Percentiles rank a stretch among this genome's conserved stretches.
These are phyloP conservation scores for Piromyces finnis DNA, from an alignment of 192 early-diverging fungal species.

Conservation along the genomic window DNA sequence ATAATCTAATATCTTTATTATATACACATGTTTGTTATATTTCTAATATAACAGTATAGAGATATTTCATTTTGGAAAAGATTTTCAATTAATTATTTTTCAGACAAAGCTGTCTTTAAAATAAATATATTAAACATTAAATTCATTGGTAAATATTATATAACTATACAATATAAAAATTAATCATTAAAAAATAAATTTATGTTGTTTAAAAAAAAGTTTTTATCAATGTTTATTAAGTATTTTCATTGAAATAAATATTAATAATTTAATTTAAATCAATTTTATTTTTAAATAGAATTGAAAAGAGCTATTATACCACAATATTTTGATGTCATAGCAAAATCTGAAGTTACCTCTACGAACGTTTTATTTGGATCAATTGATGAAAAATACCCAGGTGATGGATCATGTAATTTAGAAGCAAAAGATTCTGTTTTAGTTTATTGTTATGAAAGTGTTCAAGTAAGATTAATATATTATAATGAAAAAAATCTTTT, in stretches of 20 bases:
- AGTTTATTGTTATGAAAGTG: neutral
- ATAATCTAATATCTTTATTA: too few relatives aligned
- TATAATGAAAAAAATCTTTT: too few relatives aligned
- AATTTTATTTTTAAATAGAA: neutral
- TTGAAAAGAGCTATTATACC: neutral
- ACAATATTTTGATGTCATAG: neutral
- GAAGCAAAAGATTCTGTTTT: neutral
- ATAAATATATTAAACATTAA: neutral
- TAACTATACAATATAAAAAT: too few relatives aligned
- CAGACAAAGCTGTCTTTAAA: neutral
- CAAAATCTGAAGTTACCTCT: neutral
- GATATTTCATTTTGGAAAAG: neutral
- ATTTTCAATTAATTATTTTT: neutral
- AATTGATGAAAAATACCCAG: neutral
- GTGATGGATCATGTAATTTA: neutral
- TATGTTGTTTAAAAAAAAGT: too few relatives aligned
- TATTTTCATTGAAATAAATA: too few relatives aligned
- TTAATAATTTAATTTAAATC: too few relatives aligned
- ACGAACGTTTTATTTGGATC: neutral
- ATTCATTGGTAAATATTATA: too few relatives aligned
- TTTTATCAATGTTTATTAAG: too few relatives aligned
- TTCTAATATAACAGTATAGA: too few relatives aligned
- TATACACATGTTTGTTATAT: too few relatives aligned
- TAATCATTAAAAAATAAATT: too few relatives aligned
- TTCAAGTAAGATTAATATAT: neutral